Percentiles rank a stretch among this genome's conserved stretches.
phyloP scores from a whole-genome alignment of 1,284 basidiomycete genomes.

The Sanghuangporus weigelae region DNA sequence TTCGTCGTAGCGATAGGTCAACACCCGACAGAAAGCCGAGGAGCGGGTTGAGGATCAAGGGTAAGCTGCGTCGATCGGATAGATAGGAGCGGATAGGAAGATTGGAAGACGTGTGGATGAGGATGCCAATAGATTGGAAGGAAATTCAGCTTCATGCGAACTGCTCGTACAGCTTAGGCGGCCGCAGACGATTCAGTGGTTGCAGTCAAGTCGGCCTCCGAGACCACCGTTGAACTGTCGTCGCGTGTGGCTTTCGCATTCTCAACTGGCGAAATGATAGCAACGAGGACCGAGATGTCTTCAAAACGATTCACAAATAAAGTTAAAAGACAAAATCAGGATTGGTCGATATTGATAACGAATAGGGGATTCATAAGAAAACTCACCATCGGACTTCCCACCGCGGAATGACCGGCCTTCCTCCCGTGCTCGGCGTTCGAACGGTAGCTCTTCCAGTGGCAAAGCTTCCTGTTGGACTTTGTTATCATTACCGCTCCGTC shows the following conservation, averaged over 20 bases:
- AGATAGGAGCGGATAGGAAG: background rate
- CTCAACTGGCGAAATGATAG: constrained; percentile 28
- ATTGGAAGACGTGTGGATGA: too few species aligned
- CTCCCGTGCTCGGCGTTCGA: constrained; percentile 60
- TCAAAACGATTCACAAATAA: constrained; percentile 5
- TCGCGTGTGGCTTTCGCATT: background rate
- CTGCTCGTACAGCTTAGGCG: too few species aligned
- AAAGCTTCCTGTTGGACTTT: background rate
- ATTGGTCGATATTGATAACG: background rate
- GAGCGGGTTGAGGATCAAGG: background rate
- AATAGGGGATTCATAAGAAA: background rate
- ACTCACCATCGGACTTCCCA: constrained; percentile 71
- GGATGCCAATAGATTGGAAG: too few species aligned
- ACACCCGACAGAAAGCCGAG: background rate
- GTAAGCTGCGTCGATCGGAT: background rate
- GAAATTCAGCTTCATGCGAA: too few species aligned
- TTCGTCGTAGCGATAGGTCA: too few species aligned
- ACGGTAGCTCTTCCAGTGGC: constrained; percentile 51
- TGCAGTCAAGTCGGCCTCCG: background rate
- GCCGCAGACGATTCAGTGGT: background rate
- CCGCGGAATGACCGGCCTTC: constrained; percentile 59
- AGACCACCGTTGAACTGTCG: background rate
- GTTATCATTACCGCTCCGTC: constrained; percentile 19
- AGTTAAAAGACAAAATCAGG: background rate
- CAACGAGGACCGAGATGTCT: constrained; percentile 57